A percentile compares a stretch with the other conserved stretches of the same genome.
phyloP scores from a whole-genome alignment of 257 asterid species.

The Striga asiatica region DNA sequence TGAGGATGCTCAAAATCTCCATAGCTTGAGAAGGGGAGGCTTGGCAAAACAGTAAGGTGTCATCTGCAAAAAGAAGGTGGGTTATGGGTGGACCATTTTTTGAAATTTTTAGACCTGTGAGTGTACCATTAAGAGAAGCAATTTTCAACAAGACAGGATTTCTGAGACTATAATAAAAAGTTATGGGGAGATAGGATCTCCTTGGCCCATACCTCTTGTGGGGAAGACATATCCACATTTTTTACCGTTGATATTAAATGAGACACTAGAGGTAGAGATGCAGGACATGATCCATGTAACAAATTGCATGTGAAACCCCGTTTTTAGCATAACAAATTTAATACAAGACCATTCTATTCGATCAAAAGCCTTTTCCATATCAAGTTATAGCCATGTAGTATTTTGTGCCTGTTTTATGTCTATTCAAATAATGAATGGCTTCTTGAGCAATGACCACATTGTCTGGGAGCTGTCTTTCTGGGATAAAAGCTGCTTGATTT shows the following conservation, averaged over 20 bases:
- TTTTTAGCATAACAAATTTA: too few species aligned
- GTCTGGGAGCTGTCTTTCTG: too few species aligned
- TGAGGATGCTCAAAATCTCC: background rate
- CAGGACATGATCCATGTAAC: background rate
- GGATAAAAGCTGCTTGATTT: too few species aligned
- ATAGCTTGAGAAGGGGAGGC: background rate
- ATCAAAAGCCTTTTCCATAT: background rate
- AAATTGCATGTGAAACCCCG: background rate
- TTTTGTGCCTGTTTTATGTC: background rate
- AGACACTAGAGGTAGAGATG: background rate
- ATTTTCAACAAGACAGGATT: background rate
- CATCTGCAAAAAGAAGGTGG: too few species aligned
- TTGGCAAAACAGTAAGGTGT: background rate
- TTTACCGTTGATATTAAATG: background rate
- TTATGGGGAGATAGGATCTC: background rate
- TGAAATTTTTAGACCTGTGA: background rate
- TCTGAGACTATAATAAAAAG: background rate
- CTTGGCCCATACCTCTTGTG: too few species aligned
- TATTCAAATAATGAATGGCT: background rate
- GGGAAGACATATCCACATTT: too few species aligned
- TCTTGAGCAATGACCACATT: background rate
- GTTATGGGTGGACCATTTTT: background rate
- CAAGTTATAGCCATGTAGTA: background rate
- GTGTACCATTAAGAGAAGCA: too few species aligned
- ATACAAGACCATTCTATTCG: background rate